Evolutionary conservation across 306 rosid genomes (phyloP).

Genomic region (Corylus heterophylla): DNA sequence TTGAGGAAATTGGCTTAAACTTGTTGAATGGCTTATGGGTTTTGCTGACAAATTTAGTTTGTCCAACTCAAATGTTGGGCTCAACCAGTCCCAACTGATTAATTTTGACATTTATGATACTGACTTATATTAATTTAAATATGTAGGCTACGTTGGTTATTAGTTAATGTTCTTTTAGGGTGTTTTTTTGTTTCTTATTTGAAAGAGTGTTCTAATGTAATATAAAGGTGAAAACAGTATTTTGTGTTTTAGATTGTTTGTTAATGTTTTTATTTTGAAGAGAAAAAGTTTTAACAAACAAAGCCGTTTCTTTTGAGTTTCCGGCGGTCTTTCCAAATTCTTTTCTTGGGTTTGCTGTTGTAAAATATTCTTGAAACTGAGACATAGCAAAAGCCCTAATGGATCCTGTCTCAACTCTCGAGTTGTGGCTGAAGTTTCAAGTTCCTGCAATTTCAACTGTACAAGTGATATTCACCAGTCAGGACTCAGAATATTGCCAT

Average conservation of each 20-base stretch:
- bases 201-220: no score
- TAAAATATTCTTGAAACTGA: background rate
- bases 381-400: background rate
- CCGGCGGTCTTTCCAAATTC: background rate
- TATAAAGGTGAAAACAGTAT: no score
- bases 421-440: no score
- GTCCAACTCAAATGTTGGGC: background rate
- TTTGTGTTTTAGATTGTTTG: no score
- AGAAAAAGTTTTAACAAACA: no score
- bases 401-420: background rate
- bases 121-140: background rate
- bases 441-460: no score
- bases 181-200: no score
- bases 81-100: slow-evolving; percentile 25
- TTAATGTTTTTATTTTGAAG: no score
- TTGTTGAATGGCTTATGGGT: background rate
- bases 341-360: background rate
- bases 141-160: background rate
- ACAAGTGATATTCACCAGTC: no score
- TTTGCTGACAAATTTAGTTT: background rate
- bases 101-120: slow-evolving; percentile 28
- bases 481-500: background rate
- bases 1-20: slow-evolving; percentile 9
- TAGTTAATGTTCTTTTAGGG: no score
- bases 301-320: background rate